These are phyloP conservation scores for Rhizophagus clarus DNA, from an alignment of 192 early-diverging fungal species.

Conservation along the genomic window DNA sequence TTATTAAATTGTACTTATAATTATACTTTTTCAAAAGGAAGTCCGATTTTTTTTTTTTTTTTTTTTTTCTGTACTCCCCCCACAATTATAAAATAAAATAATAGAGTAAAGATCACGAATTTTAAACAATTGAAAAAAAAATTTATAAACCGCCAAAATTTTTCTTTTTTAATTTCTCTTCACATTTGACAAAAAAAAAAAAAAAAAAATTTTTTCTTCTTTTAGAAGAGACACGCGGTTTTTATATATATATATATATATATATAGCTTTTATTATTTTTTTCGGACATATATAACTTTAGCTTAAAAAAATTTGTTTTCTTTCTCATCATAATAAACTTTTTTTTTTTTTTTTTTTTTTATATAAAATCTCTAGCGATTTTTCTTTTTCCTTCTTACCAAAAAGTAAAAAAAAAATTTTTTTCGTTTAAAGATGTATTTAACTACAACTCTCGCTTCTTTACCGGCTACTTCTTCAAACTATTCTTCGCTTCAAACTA, in stretches of 20 bases:
- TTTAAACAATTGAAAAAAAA: background rate
- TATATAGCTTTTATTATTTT: too few species aligned
- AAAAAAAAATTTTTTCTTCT: background rate
- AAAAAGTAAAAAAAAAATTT: background rate
- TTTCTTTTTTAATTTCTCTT: background rate
- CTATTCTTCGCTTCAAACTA: conserved; percentile 3
- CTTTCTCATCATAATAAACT: too few species aligned
- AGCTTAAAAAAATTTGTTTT: too few species aligned
- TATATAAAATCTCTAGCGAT: too few species aligned
- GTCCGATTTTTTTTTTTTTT: too few species aligned
- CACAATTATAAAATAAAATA: background rate
- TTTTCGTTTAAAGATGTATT: conserved; percentile 6
- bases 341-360: too few species aligned
- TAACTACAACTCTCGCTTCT: background rate
- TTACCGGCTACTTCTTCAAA: background rate
- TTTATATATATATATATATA: background rate
- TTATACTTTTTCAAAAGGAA: too few species aligned
- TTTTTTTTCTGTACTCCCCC: background rate
- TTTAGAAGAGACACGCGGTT: background rate
- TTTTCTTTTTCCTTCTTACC: background rate
- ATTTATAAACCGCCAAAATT: conserved; percentile 8
- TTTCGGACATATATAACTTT: too few species aligned
- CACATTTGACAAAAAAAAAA: background rate
- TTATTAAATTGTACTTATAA: too few species aligned
- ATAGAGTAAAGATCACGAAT: background rate